phyloP scores from a whole-genome alignment of 192 early-diverging fungal genomes.

The Obelidium mucronatum region DNA sequence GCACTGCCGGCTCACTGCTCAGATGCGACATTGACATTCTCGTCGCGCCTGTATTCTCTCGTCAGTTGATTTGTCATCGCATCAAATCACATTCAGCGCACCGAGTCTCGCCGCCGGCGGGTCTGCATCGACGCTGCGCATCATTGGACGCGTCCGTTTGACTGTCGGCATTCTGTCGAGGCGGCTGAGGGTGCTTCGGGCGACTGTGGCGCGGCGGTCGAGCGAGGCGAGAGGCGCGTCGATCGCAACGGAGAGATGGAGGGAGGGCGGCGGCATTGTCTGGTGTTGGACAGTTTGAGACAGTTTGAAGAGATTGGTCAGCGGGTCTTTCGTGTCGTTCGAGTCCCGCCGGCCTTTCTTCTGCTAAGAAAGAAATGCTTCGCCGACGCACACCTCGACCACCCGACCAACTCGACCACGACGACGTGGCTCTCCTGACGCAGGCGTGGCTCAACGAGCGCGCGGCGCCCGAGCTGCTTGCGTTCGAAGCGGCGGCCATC shows the following conservation, averaged over 20 bases:
- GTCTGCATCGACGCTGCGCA: not conserved
- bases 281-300: too few species aligned
- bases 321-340: not conserved
- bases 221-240: not conserved
- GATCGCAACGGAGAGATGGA: not conserved
- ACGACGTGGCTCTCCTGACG: slow-evolving; percentile 55
- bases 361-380: not conserved
- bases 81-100: not conserved
- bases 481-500: slow-evolving; percentile 54
- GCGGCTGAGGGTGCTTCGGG: slow-evolving; percentile 2
- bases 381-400: not conserved
- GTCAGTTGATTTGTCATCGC: not conserved
- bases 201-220: not conserved
- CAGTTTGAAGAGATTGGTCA: too few species aligned
- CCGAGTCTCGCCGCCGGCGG: slow-evolving; percentile 8
- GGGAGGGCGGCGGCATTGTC: not conserved
- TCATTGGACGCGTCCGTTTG: slow-evolving; percentile 12
- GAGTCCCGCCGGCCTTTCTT: not conserved
- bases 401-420: slow-evolving; percentile 9
- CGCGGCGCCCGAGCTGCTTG: slow-evolving; percentile 68
- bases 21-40: too few species aligned
- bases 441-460: slow-evolving; percentile 76
- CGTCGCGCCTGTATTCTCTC: too few species aligned
- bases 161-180: not conserved
- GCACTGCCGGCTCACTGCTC: too few species aligned